Base-by-base conservation (phyloP, 441 rosid genomes). In the Pelargonium fulgidum region DNA sequence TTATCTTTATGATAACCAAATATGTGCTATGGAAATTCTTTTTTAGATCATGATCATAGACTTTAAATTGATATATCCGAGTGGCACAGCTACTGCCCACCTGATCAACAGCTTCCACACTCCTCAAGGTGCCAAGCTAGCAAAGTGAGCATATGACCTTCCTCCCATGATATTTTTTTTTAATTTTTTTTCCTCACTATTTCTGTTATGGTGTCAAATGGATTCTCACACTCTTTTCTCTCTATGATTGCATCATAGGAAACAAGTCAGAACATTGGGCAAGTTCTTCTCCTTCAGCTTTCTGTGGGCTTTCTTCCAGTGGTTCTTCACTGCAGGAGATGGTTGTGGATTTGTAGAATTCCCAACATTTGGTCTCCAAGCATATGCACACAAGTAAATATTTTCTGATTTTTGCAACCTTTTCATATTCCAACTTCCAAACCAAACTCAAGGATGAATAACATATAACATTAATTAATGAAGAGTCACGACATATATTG, bases 1-100 rank as follows among this genome's bases (percentile, higher is more conserved):
- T 13, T 50, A 33, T 7, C 7, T 33, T 33, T 33, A 33, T 33
- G 5, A 33, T 50, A 50, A 13, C 19, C 16, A 50, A 50, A 13
- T 50, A 50, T 50, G 16, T 14, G 17, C 56, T 13, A 3, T 48
- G n/a, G 7, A 50, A 19, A 26, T 4, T 56, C 39, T 66, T 26
- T 71, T 33, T 67, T 65, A 73, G 76, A 73, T 73, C 14, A 73
- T 73, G 77, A 68, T 73, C n/a, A 52, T 73, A 0, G 77, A 71
- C 74, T 65, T 71, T 64, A 71, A 71, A 22, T 64, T 71, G 33
- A 65, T 62, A 0, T 71, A 71, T 71, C 74, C 74, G 19, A 71
- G 68, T 0, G 74, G 69, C 52, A 50, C 63, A 7, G 69, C 69
- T 1, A 71, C 74, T 6, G 74, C 74, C 13, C 41, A 33, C 39